Evolutionary conservation across 441 rosid genomes (phyloP).

Genomic region (Erysimum pusillum): DNA sequence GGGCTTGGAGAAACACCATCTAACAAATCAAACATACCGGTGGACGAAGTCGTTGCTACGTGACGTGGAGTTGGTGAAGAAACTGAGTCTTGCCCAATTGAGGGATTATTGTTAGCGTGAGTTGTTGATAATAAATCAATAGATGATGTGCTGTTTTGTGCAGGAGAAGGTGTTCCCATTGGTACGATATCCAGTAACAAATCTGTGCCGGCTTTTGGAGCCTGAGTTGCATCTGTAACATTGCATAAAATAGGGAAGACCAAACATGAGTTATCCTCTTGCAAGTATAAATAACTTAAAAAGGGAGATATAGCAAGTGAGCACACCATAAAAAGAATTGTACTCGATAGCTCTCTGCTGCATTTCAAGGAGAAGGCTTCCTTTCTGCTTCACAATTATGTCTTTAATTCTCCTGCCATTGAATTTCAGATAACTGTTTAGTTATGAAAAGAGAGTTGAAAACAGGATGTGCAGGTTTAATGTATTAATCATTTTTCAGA

Average conservation of each 20-base stretch:
- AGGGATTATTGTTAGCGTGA: slow-evolving; percentile 52
- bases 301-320: too few species aligned
- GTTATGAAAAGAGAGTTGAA: slow-evolving; percentile 13
- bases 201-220: slow-evolving; percentile 81
- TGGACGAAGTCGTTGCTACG: slow-evolving; percentile 54
- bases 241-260: slow-evolving; percentile 1
- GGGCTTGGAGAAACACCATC: slow-evolving; percentile 79
- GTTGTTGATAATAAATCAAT: slow-evolving; percentile 65
- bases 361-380: slow-evolving; percentile 93
- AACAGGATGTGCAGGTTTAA: slow-evolving; percentile 23
- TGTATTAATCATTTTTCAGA: slow-evolving; percentile 2
- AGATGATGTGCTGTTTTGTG: slow-evolving; percentile 61
- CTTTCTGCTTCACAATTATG: slow-evolving; percentile 75
- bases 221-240: slow-evolving; percentile 63
- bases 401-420: slow-evolving; percentile 80
- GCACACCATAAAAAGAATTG: too few species aligned
- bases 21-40: slow-evolving; percentile 80
- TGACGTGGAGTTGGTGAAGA: slow-evolving; percentile 56
- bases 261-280: slow-evolving; percentile 13
- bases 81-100: slow-evolving; percentile 58
- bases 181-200: slow-evolving; percentile 89
- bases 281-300: too few species aligned
- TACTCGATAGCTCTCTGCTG: slow-evolving; percentile 99
- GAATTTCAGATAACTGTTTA: slow-evolving; percentile 17
- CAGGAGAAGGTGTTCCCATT: slow-evolving; percentile 75